A percentile compares a stretch with the other conserved stretches of the same genome.
Conservation (phyloP, 2,329 filamentous ascomycete genomes). For the Aspergillus fumigatiaffinis region DNA sequence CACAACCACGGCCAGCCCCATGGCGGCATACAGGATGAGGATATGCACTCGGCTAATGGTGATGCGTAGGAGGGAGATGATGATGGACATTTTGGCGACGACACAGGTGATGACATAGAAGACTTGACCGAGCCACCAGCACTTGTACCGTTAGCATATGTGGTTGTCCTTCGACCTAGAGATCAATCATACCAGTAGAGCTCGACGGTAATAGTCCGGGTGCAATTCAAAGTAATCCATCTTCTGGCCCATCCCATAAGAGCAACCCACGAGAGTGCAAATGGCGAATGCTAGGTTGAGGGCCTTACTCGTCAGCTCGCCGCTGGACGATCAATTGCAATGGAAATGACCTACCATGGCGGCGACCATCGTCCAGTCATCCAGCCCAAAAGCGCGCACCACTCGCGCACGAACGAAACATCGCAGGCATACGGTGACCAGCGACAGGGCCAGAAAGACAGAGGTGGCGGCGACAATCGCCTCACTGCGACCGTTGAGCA, state of each 20-base stretch:
- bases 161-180: neutral
- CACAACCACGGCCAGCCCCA: conserved; percentile 40
- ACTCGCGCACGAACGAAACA: conserved; percentile 32
- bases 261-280: conserved; percentile 24
- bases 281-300: conserved; percentile 25
- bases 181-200: conserved; percentile 20
- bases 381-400: conserved; percentile 27
- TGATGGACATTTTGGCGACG: conserved; percentile 48
- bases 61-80: conserved; percentile 50
- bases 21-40: conserved; percentile 45
- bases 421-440: conserved; percentile 28
- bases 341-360: conserved; percentile 11
- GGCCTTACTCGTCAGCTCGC: conserved; percentile 6
- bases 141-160: conserved; percentile 7
- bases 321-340: neutral
- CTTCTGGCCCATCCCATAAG: conserved; percentile 21
- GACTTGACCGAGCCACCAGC: conserved; percentile 51
- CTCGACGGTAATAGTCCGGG: conserved; percentile 17
- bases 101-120: conserved; percentile 48
- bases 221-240: conserved; percentile 14
- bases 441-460: conserved; percentile 32
- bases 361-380: conserved; percentile 18
- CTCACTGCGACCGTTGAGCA: conserved; percentile 4
- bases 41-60: conserved; percentile 44
- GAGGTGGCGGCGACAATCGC: conserved; percentile 13